A percentile compares a stretch with the other conserved stretches of the same genome.
Conservation (phyloP, 2,329 filamentous ascomycete species). For the Talaromyces pinophilus region DNA sequence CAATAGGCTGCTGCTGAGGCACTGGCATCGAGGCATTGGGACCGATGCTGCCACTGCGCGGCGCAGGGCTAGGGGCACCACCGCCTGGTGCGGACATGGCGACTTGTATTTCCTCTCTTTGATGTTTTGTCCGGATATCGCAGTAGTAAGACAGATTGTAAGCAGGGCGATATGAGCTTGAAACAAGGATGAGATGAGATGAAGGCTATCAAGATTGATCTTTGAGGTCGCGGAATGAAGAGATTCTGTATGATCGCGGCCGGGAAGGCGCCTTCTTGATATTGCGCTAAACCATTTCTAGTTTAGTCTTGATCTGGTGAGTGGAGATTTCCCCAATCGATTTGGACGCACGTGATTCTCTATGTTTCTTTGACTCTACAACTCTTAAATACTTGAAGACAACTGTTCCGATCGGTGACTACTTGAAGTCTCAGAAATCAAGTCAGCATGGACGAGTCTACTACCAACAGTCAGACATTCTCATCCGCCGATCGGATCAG, state of each 20-base stretch:
- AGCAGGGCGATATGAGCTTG: background rate
- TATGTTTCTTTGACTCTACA: background rate
- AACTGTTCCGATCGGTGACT: background rate
- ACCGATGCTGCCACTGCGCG: constrained; percentile 52
- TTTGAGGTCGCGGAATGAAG: background rate
- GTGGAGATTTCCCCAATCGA: constrained; percentile 13
- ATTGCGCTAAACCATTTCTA: constrained; percentile 9
- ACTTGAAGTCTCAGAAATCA: background rate
- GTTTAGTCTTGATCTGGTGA: constrained; percentile 5
- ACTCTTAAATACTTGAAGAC: background rate
- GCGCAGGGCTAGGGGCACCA: constrained; percentile 50
- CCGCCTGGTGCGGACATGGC: constrained; percentile 50
- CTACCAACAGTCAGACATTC: constrained; percentile 48
- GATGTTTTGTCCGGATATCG: background rate
- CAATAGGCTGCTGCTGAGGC: constrained; percentile 52
- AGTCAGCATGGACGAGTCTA: constrained; percentile 7
- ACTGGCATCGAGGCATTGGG: constrained; percentile 48
- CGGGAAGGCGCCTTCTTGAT: constrained; percentile 22
- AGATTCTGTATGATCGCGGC: constrained; percentile 17
- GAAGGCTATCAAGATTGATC: background rate
- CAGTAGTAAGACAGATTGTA: background rate
- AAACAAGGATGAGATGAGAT: background rate
- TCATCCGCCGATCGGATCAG: constrained; percentile 75
- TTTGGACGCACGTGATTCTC: constrained; percentile 17
- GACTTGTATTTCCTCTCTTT: constrained; percentile 4